Percentiles rank a stretch among this genome's conserved stretches.
Conservation (phyloP, 345 rosid species). For the Noccaea bulbosa region DNA sequence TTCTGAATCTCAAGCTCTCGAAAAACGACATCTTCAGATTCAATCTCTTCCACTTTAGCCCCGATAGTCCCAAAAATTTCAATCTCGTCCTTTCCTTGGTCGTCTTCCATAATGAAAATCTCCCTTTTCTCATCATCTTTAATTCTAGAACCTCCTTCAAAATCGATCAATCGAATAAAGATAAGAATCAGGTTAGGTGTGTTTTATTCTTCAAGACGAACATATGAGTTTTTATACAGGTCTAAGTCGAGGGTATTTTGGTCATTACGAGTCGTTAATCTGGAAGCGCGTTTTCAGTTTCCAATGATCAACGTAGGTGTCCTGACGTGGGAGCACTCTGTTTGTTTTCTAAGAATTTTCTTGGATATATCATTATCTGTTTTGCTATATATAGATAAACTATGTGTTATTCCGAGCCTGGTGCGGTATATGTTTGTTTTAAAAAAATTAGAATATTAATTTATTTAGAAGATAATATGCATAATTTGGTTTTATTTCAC, state of each 20-base stretch:
- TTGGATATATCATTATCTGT: neutral
- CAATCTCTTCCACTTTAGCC: constrained; percentile 40
- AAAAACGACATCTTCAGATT: constrained; percentile 43
- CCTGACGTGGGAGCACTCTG: constrained; percentile 36
- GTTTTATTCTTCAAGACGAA: neutral
- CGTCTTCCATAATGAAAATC: constrained; percentile 19
- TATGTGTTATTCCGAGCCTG: too few relatives aligned
- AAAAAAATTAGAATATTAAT: too few relatives aligned
- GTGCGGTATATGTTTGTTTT: too few relatives aligned
- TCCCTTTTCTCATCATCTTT: constrained; percentile 25
- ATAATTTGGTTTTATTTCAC: too few relatives aligned
- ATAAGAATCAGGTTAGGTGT: constrained; percentile 10
- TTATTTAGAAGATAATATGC: too few relatives aligned
- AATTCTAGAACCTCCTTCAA: neutral
- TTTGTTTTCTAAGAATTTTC: constrained; percentile 21
- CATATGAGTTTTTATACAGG: neutral
- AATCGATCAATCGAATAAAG: neutral
- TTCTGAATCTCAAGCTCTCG: constrained; percentile 16
- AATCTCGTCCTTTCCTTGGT: constrained; percentile 41
- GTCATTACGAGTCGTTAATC: neutral
- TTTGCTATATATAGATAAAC: neutral
- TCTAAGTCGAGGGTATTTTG: neutral
- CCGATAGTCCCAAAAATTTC: constrained; percentile 34
- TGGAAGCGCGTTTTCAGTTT: constrained; percentile 29
- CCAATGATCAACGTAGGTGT: constrained; percentile 36